Conservation (phyloP, 2,329 filamentous ascomycete species). For the Coniochaeta sp. region DNA sequence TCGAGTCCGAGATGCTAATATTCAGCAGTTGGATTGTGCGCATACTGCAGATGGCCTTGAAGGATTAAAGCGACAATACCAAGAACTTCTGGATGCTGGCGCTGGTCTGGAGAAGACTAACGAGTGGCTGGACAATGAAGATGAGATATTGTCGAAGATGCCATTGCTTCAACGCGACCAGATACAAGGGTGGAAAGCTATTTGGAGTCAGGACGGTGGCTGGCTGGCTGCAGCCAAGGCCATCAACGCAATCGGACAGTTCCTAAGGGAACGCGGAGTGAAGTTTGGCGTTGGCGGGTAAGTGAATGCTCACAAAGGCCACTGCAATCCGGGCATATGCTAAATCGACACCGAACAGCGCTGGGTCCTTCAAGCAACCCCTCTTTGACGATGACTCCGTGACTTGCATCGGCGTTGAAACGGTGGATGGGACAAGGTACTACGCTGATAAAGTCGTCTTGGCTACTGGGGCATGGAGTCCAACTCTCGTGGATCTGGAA, state of each 20-base stretch:
- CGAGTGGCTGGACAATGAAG: slow-evolving; percentile 34
- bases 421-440: slow-evolving; percentile 31
- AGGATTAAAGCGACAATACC: slow-evolving; percentile 19
- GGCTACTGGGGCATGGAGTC: slow-evolving; percentile 31
- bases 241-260: slow-evolving; percentile 35
- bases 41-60: background rate
- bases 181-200: slow-evolving; percentile 37
- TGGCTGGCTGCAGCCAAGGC: slow-evolving; percentile 40
- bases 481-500: slow-evolving; percentile 25
- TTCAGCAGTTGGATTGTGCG: background rate
- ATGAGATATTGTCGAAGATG: slow-evolving; percentile 32
- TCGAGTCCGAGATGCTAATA: background rate
- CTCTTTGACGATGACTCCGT: slow-evolving; percentile 26
- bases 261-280: slow-evolving; percentile 28
- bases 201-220: slow-evolving; percentile 34
- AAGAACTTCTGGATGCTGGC: slow-evolving; percentile 22
- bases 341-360: slow-evolving; percentile 16
- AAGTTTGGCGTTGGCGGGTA: slow-evolving; percentile 29
- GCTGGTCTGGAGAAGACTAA: slow-evolving; percentile 35
- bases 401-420: slow-evolving; percentile 33
- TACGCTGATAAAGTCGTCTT: slow-evolving; percentile 29
- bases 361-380: slow-evolving; percentile 36
- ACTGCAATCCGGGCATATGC: background rate
- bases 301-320: background rate
- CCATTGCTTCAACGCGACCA: slow-evolving; percentile 30